Percentiles rank a stretch among this genome's conserved stretches.
Evolutionary conservation across 2,329 filamentous ascomycete species (phyloP).

Genomic region (Arachnopeziza araneosa): DNA sequence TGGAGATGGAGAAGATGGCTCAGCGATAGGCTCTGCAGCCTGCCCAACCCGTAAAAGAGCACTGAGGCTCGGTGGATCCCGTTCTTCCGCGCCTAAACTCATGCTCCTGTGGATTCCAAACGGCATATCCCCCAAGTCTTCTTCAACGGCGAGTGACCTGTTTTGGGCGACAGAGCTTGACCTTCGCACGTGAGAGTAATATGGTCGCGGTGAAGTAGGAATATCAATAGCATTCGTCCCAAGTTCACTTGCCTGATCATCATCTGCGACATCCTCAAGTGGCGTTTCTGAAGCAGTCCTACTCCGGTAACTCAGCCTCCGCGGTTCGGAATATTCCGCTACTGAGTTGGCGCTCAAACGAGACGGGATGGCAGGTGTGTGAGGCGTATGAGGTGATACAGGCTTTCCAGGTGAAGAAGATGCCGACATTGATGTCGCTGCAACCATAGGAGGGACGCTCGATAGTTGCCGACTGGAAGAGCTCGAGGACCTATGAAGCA

Average conservation of each 20-base stretch:
- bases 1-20: slow-evolving; percentile 25
- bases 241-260: slow-evolving; percentile 37
- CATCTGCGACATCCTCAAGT: slow-evolving; percentile 23
- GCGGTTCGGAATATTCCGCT: slow-evolving; percentile 52
- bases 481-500: slow-evolving; percentile 76
- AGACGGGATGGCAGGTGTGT: slow-evolving; percentile 89
- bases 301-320: slow-evolving; percentile 18
- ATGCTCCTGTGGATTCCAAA: slow-evolving; percentile 60
- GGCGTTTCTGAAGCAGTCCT: slow-evolving; percentile 17
- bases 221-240: slow-evolving; percentile 67
- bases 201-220: slow-evolving; percentile 60
- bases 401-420: slow-evolving; percentile 89
- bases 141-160: slow-evolving; percentile 48
- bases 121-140: slow-evolving; percentile 53
- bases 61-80: slow-evolving; percentile 60
- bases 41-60: slow-evolving; percentile 48
- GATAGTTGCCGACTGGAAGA: slow-evolving; percentile 59
- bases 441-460: slow-evolving; percentile 58
- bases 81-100: slow-evolving; percentile 60
- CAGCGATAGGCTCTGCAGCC: slow-evolving; percentile 34
- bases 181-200: slow-evolving; percentile 49
- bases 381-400: slow-evolving; percentile 82
- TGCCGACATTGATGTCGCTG: slow-evolving; percentile 72
- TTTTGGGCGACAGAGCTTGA: slow-evolving; percentile 65
- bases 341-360: slow-evolving; percentile 89